Conservation (phyloP, 164 flowering plant genomes). For the Annona cherimola region DNA sequence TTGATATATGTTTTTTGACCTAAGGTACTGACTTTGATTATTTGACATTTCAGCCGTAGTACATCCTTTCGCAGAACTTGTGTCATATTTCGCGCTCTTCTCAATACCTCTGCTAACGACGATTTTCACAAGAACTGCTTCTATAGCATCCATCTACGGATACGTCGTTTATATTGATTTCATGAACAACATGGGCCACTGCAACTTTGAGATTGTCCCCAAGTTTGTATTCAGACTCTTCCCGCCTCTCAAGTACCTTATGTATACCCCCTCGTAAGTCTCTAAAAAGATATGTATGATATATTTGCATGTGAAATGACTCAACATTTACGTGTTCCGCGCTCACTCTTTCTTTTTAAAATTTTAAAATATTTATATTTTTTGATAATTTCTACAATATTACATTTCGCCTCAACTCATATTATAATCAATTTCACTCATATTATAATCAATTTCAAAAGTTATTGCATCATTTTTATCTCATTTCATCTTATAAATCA, state of each 20-base stretch:
- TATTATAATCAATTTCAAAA: too few species aligned
- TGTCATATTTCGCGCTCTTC: conserved; percentile 27
- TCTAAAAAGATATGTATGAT: too few species aligned
- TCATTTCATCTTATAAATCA: too few species aligned
- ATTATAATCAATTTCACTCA: too few species aligned
- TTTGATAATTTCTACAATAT: too few species aligned
- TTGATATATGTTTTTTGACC: neutral
- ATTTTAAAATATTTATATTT: too few species aligned
- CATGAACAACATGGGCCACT: conserved; percentile 58
- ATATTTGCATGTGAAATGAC: too few species aligned
- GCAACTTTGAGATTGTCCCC: conserved; percentile 56
- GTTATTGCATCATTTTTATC: too few species aligned
- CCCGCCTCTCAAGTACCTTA: conserved; percentile 48
- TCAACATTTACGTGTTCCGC: too few species aligned
- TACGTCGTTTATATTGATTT: conserved; percentile 38
- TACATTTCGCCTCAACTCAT: too few species aligned
- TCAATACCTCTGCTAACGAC: conserved; percentile 22
- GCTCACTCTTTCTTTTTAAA: too few species aligned
- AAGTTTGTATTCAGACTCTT: conserved; percentile 29
- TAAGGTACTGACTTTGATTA: neutral
- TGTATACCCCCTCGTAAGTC: conserved; percentile 66
- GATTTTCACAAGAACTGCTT: conserved; percentile 13
- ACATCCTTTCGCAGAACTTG: conserved; percentile 51
- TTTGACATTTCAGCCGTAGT: conserved; percentile 35
- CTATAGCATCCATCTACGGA: conserved; percentile 7